Evolutionary conservation across 371 early-diverging fungal species (phyloP).

Genomic region (Chytridiales sp.): DNA sequence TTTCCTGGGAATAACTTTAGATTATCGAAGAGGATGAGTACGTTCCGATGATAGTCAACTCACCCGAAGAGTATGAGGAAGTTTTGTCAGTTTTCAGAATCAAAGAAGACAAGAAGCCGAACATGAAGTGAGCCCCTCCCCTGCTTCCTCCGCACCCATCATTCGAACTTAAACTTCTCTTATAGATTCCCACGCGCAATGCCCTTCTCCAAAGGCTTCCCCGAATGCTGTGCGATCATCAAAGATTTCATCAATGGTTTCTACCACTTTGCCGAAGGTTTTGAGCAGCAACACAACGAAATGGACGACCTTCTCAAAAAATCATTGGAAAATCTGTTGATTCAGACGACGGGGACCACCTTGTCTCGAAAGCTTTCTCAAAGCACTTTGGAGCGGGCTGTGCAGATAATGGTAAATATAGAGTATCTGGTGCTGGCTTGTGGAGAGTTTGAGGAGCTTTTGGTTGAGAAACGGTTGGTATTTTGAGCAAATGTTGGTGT

Average conservation of each 20-base stretch:
- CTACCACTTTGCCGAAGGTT: constrained; percentile 84
- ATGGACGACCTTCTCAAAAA: constrained; percentile 87
- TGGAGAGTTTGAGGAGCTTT: constrained; percentile 72
- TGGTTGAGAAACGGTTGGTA: constrained; percentile 64
- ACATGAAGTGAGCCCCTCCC: constrained; percentile 15
- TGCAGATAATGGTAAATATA: constrained; percentile 80
- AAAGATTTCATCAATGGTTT: constrained; percentile 73
- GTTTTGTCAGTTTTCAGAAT: constrained; percentile 34
- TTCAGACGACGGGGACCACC: constrained; percentile 71
- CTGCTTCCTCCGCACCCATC: not conserved
- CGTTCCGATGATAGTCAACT: constrained; percentile 74
- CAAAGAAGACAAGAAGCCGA: constrained; percentile 19
- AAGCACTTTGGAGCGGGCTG: constrained; percentile 70
- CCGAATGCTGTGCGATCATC: constrained; percentile 69
- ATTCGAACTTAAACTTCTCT: not conserved
- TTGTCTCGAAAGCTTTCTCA: constrained; percentile 65
- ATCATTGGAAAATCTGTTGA: constrained; percentile 71
- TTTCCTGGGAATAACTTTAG: too few species aligned
- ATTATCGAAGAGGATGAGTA: constrained; percentile 81
- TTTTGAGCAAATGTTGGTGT: not conserved
- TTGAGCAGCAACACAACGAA: constrained; percentile 77
- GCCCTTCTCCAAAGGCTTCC: constrained; percentile 82
- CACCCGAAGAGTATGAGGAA: constrained; percentile 60
- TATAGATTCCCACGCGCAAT: constrained; percentile 74
- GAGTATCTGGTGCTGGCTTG: constrained; percentile 78